phyloP scores from a whole-genome alignment of 2,329 filamentous ascomycete genomes.

The Botryosphaeria dothidea region DNA sequence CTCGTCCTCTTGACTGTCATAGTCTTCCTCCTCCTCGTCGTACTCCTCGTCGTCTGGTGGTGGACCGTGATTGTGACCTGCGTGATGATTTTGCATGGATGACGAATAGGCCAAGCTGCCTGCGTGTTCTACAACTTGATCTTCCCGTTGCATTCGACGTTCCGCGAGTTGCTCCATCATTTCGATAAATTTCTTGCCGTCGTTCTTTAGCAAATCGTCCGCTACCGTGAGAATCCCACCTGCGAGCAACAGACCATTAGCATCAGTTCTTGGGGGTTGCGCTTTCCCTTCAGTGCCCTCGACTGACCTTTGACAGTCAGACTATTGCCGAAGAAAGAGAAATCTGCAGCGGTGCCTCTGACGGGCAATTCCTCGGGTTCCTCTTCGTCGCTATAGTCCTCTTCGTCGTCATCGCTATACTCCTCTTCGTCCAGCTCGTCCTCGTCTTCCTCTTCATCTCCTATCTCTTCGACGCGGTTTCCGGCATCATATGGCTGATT shows the following conservation, averaged over 20 bases:
- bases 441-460: conserved; percentile 58
- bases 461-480: conserved; percentile 63
- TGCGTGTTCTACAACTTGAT: conserved; percentile 71
- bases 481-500: conserved; percentile 66
- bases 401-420: conserved; percentile 55
- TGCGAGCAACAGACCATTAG: conserved; percentile 46
- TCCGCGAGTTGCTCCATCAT: conserved; percentile 99
- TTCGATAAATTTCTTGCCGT: conserved; percentile 99
- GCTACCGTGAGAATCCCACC: conserved; percentile 98
- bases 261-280: too few relatives aligned
- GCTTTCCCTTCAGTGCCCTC: too few relatives aligned
- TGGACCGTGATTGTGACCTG: conserved; percentile 67
- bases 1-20: conserved; percentile 64
- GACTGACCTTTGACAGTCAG: conserved; percentile 81
- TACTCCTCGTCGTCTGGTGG: conserved; percentile 70
- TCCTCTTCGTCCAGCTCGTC: conserved; percentile 55
- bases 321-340: conserved; percentile 97
- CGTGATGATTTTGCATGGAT: conserved; percentile 51
- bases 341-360: conserved; percentile 73
- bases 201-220: conserved; percentile 97
- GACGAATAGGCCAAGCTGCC: conserved; percentile 54
- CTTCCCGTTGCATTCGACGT: conserved; percentile 93
- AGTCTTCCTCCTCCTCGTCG: conserved; percentile 76
- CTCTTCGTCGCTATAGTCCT: conserved; percentile 63
- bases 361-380: conserved; percentile 62